phyloP scores from a whole-genome alignment of 768 basidiomycete species.

The Gloeopeniophorella convolvens region DNA sequence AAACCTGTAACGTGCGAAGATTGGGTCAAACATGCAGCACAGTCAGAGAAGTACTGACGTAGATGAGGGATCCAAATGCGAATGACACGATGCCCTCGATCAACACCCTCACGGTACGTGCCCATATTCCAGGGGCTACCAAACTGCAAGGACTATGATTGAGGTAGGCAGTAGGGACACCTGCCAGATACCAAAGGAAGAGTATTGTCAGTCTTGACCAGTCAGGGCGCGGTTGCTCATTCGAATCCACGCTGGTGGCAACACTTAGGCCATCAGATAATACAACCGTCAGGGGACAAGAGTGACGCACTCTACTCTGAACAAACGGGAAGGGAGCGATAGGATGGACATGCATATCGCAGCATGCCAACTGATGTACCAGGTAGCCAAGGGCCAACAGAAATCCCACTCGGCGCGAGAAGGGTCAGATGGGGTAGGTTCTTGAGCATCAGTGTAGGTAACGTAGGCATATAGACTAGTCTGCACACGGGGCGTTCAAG shows the following conservation, averaged over 20 bases:
- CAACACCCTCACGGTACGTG: conserved; percentile 1
- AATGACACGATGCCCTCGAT: conserved; percentile 13
- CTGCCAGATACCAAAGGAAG: conserved; percentile 7
- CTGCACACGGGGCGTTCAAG: background rate
- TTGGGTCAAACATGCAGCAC: background rate
- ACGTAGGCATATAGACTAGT: background rate
- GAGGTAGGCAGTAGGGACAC: background rate
- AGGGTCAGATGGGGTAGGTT: background rate
- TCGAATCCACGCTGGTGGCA: background rate
- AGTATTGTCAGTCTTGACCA: conserved; percentile 1
- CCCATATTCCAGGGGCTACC: conserved; percentile 11
- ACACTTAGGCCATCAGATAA: background rate
- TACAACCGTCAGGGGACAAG: background rate
- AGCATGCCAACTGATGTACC: conserved; percentile 14
- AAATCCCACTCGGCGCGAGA: conserved; percentile 7
- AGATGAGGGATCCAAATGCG: conserved; percentile 1
- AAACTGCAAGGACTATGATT: background rate
- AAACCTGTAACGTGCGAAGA: background rate
- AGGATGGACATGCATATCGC: conserved; percentile 9
- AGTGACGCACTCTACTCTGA: background rate
- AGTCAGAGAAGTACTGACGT: background rate
- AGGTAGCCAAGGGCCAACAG: conserved; percentile 11
- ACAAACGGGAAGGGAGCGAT: conserved; percentile 8
- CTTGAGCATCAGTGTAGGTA: background rate
- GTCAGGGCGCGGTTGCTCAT: background rate